Evolutionary conservation across 2,329 filamentous ascomycete species (phyloP).

Genomic region (Trichoderma sp.): DNA sequence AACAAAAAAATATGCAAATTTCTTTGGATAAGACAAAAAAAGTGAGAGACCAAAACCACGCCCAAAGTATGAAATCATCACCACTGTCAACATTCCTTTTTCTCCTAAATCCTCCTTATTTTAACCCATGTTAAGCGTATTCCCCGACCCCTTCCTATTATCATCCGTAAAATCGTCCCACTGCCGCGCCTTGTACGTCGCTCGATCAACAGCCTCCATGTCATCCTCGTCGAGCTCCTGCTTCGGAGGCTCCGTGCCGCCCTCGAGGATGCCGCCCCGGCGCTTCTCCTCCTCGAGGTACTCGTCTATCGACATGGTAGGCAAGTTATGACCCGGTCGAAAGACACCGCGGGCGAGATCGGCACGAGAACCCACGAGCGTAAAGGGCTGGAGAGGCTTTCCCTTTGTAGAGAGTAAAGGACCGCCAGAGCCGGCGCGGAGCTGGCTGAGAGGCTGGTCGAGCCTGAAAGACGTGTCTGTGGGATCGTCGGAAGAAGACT

Average conservation of each 20-base stretch:
- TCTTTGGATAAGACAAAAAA: not conserved
- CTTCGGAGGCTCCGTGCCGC: conserved; percentile 72
- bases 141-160: conserved; percentile 81
- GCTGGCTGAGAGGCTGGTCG: conserved; percentile 61
- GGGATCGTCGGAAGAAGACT: conserved; percentile 15
- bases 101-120: no score
- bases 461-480: conserved; percentile 67
- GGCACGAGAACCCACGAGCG: conserved; percentile 74
- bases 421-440: conserved; percentile 56
- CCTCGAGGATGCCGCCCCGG: conserved; percentile 86
- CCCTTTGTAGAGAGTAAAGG: conserved; percentile 77
- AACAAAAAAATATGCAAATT: not conserved
- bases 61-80: not conserved
- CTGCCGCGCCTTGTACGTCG: conserved; percentile 87
- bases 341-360: conserved; percentile 82
- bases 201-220: conserved; percentile 79
- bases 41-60: not conserved
- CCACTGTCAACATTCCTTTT: no score
- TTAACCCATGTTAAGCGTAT: conserved; percentile 76
- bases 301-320: conserved; percentile 97
- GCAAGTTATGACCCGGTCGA: conserved; percentile 84
- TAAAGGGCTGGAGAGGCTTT: conserved; percentile 89
- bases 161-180: conserved; percentile 96
- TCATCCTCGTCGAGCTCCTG: conserved; percentile 87
- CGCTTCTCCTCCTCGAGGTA: conserved; percentile 89